Conservation (phyloP, 2,329 filamentous ascomycete genomes). For the Aspergillus ibericus region DNA sequence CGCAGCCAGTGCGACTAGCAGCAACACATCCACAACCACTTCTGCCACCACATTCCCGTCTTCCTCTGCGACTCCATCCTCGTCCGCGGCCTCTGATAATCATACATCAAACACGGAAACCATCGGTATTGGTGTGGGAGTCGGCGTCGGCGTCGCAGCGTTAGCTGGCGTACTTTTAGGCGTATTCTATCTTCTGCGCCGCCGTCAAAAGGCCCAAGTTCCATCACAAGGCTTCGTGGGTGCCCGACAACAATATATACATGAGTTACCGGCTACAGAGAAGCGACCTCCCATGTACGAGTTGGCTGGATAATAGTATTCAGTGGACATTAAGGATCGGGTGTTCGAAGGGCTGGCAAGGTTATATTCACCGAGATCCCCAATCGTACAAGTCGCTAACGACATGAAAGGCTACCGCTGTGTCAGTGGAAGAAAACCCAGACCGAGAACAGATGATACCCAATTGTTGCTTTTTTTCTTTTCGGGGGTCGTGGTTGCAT, state of each 20-base stretch:
- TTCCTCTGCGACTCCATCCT: neutral
- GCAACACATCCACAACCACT: neutral
- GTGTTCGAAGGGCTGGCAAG: neutral
- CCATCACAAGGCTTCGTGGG: neutral
- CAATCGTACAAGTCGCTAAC: no score
- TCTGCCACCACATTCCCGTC: neutral
- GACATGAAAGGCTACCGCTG: no score
- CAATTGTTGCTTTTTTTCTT: no score
- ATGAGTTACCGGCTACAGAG: neutral
- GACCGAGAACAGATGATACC: no score
- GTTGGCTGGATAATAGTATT: neutral
- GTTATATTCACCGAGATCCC: neutral
- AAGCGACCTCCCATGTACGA: constrained; percentile 1
- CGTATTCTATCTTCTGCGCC: neutral
- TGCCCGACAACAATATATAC: neutral
- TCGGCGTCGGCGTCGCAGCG: constrained; percentile 1
- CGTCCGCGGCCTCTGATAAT: neutral
- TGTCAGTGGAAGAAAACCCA: no score
- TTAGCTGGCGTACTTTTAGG: neutral
- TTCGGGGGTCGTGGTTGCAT: no score
- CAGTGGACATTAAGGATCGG: no score
- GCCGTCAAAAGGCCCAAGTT: neutral
- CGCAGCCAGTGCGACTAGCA: neutral
- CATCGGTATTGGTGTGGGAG: neutral
- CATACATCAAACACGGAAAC: neutral